Evolutionary conservation across 768 basidiomycete species (phyloP), one percentile per base, ranked within the genome.

Genomic region (Podaxis sp.): DNA sequence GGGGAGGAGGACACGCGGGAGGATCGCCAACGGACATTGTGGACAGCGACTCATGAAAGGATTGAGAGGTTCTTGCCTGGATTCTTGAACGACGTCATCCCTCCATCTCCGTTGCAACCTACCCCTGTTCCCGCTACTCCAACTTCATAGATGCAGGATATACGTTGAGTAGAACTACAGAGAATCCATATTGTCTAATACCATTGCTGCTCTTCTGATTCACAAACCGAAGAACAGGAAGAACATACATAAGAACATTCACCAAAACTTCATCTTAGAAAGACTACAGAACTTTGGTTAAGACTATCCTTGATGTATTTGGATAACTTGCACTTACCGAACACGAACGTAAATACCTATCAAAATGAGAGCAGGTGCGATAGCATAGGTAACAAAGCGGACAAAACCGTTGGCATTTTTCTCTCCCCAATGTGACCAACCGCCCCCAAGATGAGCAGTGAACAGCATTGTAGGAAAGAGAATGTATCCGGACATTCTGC

Each of bases 51-150:
- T 2, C 86, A 89, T 62, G 91, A 93, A 66, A 83, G 94, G 65
- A 86, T 98, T 69, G 95, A 96, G 67, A 85, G 89, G 44, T 95
- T 99, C 78, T 77, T 99, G 61, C 96, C 96, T 15, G 92, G 94
- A 20, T 96, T 99, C 76, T 76, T 98, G 65, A 77, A 79, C 17
- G 88, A 90, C 51, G 81, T 93, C 30, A 82, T 94, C 65, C 80
- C 86, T 8, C 69, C 69, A 64, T 72, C 72, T 56, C 46, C 69
- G 49, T 28, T 46, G 41, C 52, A 44, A 17, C 62, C 66, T 55
- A 54, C 55, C 33, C 26, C 55, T 51, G 56, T 62, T 56, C 61
- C 63, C 22, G 57, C 67, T 26, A 60, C 36, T 56, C 52, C 66
- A 22, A 62, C 58, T 36, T 68, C 65, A 60, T 63, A 20, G 50